Evolutionary conservation across 371 early-diverging fungal species (phyloP), one percentile per base, ranked within the genome.

Genomic region (Capillidium rhysosporum): DNA sequence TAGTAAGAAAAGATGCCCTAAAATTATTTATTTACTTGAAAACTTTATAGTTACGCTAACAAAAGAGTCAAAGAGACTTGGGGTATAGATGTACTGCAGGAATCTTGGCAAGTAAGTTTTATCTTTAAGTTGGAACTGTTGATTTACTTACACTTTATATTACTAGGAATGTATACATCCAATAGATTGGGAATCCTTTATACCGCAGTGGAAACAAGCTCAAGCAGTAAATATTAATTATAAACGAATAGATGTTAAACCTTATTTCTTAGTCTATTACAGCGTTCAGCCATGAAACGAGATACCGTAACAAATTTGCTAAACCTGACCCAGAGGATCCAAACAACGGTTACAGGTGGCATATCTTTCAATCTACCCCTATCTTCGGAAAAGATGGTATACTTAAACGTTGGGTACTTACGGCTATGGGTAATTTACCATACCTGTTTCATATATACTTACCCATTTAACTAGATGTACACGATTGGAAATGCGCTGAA

Each of bases 401-500:
- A 9, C 23, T 38, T 8, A 51, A 51, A 21, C 51, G 51, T 28
- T 51, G 51, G 51, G 51, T 51, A 23, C 28, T 51, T 14, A 51
- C 51, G 2, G 51, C 51, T 7, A 28, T 51, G 12, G 43, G 43
- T 43, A 43, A 43, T 18, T 39, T 43, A 46, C 12, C 21, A 25
- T 25, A 20, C 21, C 21, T 18, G 3, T 24, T 10, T 10, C 4
- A 3, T 7, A 21, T 12, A 46, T 9, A 46, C 10, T 25, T 8
- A 25, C 20, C 9, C n/a, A 9, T 25, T 46, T 46, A 3, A 7
- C 4, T 12, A 46, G 52, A 52, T 52, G 41, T 52, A 4, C 52
- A 52, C 8, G 52, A 52, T 16, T 40, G 39, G 52, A 52, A 52
- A 28, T n/a, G 41, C 20, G 52, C 52, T 23, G 52, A 52, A 43